Evolutionary conservation across 2,329 filamentous ascomycete genomes (phyloP).

Genomic region (Sclerotinia nivalis): DNA sequence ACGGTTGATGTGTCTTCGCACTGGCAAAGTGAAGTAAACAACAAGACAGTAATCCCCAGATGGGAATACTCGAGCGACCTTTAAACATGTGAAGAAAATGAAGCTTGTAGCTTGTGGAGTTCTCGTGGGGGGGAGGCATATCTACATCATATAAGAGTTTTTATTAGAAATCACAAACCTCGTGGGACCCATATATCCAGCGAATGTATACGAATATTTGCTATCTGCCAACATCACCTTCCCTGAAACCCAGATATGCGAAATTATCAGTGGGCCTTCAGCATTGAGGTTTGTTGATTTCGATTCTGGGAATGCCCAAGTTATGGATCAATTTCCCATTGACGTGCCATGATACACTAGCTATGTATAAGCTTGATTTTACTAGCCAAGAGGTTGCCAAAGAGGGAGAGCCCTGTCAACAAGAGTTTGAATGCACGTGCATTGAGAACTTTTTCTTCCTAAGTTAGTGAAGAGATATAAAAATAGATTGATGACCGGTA

Average conservation of each 20-base stretch:
- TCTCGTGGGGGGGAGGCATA: background rate
- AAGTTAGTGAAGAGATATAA: background rate
- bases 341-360: background rate
- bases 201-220: slow-evolving; percentile 3
- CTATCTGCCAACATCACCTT: background rate
- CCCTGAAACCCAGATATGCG: background rate
- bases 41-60: background rate
- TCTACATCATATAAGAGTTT: background rate
- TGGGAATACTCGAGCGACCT: background rate
- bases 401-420: background rate
- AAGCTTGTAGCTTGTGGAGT: background rate
- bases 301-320: background rate
- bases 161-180: background rate
- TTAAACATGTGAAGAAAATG: slow-evolving; percentile 15
- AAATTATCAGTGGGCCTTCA: slow-evolving; percentile 3
- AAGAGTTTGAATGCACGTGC: background rate
- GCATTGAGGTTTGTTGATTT: background rate
- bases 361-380: background rate
- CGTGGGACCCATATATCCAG: background rate
- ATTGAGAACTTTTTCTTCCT: background rate
- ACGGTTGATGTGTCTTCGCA: background rate
- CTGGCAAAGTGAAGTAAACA: background rate
- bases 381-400: background rate
- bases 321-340: background rate
- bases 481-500: background rate